Evolutionary conservation across 2,329 filamentous ascomycete species (phyloP).

Genomic region (Delphinella strobiligena): DNA sequence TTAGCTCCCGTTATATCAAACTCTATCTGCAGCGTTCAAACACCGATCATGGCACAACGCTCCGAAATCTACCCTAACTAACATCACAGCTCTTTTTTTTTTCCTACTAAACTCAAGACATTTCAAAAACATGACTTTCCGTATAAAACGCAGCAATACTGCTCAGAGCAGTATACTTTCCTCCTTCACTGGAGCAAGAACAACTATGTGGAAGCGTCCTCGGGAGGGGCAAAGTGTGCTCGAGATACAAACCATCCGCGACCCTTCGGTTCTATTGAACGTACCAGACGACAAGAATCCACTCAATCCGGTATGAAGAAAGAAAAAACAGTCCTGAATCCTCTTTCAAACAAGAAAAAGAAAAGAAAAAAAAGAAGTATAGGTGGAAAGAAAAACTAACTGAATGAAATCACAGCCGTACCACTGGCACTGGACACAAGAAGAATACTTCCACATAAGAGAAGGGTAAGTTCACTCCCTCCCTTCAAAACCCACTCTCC

Average conservation of each 20-base stretch:
- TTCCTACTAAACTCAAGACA: too few relatives aligned
- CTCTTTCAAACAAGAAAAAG: too few relatives aligned
- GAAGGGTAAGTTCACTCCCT: constrained; percentile 12
- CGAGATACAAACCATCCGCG: constrained; percentile 19
- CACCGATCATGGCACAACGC: too few relatives aligned
- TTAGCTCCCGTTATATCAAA: too few relatives aligned
- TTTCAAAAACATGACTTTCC: not conserved
- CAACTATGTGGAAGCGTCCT: constrained; percentile 16
- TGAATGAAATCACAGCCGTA: too few relatives aligned
- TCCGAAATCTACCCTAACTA: too few relatives aligned
- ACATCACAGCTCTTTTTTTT: too few relatives aligned
- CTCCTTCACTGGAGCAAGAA: constrained; percentile 13
- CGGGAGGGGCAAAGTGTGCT: constrained; percentile 16
- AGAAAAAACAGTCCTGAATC: too few relatives aligned
- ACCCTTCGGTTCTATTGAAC: constrained; percentile 13
- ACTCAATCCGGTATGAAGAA: too few relatives aligned
- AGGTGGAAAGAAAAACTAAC: too few relatives aligned
- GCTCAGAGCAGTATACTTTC: not conserved
- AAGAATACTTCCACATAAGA: constrained; percentile 17
- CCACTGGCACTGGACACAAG: constrained; percentile 20
- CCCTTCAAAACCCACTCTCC: not conserved
- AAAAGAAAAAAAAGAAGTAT: too few relatives aligned
- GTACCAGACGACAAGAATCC: constrained; percentile 13
- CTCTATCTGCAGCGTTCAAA: too few relatives aligned
- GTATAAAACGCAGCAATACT: not conserved